Evolutionary conservation across 2,329 filamentous ascomycete species (phyloP), one percentile per base, ranked within the genome.

Genomic region (Cryphonectria radicalis): DNA sequence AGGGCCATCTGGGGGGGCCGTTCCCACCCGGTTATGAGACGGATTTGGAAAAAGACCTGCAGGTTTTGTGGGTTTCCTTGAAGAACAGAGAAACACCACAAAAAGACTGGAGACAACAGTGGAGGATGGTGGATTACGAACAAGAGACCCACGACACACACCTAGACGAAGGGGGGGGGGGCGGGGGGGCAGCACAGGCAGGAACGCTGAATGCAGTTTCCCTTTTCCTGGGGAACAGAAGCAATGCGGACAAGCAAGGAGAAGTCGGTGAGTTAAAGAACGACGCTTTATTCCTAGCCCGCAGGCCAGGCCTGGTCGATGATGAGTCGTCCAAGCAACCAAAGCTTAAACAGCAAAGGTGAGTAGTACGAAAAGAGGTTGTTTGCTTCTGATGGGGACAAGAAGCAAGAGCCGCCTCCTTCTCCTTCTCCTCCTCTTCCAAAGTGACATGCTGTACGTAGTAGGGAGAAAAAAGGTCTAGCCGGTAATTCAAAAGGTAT

Each of bases 81-180:
- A 14, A 35, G 25, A 19, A 25, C 11, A 19, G 8, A 1, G 8
- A 10, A 7, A 50, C 8, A 50, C 32, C 32, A n/a, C 22, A n/a
- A 22, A 40, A 62, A 62, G 59, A 62, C 59, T 62, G 59, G 59
- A 32, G 59, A 62, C 22, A 50, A 50, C 46, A 22, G 59, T 59
- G 55, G 55, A 59, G 55, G 55, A 59, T 35, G 13, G 53, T 57
- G 53, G 57, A 37, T 60, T 32, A 62, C 59, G 59, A 40, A 40
- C n/a, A 7, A 19, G 22, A 40, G 22, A 62, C 59, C 59, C 59
- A 40, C 59, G 22, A 62, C 4, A 14, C 59, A 40, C 59, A 19
- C 32, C 32, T 4, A 62, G 17, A 62, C 59, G 32, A 62, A n/a
- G n/a, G n/a, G n/a, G n/a, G n/a, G n/a, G n/a, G n/a, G n/a, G n/a